These are phyloP conservation scores for Craterostigma plantagineum DNA, from an alignment of 257 asterid genomes.

Conservation along the genomic window DNA sequence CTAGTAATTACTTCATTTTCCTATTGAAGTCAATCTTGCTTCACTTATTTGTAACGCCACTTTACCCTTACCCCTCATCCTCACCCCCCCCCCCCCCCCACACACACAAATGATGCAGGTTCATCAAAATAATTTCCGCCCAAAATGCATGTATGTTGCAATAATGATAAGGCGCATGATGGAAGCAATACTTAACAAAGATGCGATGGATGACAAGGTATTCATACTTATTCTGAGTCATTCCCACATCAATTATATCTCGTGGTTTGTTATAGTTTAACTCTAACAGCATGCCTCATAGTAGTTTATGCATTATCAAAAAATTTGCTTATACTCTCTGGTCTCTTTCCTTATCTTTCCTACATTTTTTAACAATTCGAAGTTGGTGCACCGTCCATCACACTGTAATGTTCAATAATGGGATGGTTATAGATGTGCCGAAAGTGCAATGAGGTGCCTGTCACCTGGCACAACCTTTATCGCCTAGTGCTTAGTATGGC, in stretches of 20 bases:
- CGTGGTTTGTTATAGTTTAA: neutral
- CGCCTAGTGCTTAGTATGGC: too few species aligned
- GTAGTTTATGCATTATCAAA: neutral
- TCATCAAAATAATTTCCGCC: too few species aligned
- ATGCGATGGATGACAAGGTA: constrained; percentile 96
- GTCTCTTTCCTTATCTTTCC: too few species aligned
- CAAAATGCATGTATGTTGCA: constrained; percentile 86
- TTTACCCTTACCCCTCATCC: too few species aligned
- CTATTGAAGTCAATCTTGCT: neutral
- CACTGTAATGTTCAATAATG: too few species aligned
- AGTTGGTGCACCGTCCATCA: too few species aligned
- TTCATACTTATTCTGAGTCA: constrained; percentile 1
- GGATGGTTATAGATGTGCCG: too few species aligned
- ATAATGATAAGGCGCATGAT: constrained; percentile 95
- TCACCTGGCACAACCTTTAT: too few species aligned
- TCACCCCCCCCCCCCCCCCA: too few species aligned
- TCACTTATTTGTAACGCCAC: neutral
- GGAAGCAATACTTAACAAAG: constrained; percentile 91
- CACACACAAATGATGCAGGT: too few species aligned
- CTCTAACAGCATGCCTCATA: neutral
- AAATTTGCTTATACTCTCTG: constrained; percentile 1
- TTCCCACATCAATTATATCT: neutral
- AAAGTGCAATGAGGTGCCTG: too few species aligned
- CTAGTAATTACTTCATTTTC: neutral
- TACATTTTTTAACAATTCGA: too few species aligned